A percentile compares a stretch with the other conserved stretches of the same genome.
Evolutionary conservation across 306 rosid genomes (phyloP).

Genomic region (Trifolium subterraneum): DNA sequence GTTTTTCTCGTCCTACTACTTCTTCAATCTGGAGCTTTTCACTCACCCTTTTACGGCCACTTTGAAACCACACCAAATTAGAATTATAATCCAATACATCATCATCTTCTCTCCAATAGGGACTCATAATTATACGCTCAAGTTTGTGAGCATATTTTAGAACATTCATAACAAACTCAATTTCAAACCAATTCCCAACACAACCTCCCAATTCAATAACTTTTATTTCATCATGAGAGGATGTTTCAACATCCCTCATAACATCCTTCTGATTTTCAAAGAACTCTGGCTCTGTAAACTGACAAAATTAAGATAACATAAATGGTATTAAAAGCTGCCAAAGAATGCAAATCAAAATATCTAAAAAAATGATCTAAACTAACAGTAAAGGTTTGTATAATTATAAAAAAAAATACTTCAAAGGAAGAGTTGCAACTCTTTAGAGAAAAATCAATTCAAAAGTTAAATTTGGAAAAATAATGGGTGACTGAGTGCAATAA

Average conservation of each 20-base stretch:
- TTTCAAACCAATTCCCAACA: slow-evolving; percentile 21
- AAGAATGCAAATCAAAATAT: background rate
- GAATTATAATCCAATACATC: background rate
- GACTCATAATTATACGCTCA: background rate
- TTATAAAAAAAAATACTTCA: too few species aligned
- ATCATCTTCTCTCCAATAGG: background rate
- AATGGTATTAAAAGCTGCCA: background rate
- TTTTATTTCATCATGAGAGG: background rate
- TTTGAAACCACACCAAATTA: background rate
- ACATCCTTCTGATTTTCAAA: background rate
- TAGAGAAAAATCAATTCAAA: too few species aligned
- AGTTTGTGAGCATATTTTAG: background rate
- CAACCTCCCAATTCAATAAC: slow-evolving; percentile 21
- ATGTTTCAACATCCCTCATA: background rate
- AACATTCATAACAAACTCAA: background rate
- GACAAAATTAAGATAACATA: background rate
- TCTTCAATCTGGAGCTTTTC: background rate
- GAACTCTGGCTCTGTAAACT: background rate
- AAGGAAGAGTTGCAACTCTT: too few species aligned
- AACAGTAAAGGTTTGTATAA: background rate
- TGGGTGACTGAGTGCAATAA: too few species aligned
- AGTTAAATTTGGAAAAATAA: too few species aligned
- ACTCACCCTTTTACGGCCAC: background rate
- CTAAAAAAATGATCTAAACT: background rate
- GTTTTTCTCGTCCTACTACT: background rate